Percentiles rank a stretch among this genome's conserved stretches.
phyloP scores from a whole-genome alignment of 2,329 filamentous ascomycete genomes.

The Aspergillus sergii region DNA sequence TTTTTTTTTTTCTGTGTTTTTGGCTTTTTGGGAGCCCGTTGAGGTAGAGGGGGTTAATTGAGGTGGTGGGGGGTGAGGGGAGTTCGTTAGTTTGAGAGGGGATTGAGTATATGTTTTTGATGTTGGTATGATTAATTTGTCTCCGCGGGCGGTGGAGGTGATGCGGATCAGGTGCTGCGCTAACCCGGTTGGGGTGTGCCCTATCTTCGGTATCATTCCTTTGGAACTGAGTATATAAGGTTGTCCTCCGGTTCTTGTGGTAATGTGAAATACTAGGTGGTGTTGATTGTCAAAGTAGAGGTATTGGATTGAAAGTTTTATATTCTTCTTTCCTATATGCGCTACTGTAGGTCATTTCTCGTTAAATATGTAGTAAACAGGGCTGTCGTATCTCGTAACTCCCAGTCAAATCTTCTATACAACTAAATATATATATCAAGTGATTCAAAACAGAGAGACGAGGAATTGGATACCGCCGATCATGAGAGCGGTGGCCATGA shows the following conservation, averaged over 20 bases:
- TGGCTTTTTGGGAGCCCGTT: background rate
- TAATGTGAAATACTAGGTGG: no score
- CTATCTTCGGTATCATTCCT: background rate
- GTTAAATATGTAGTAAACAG: conserved; percentile 1
- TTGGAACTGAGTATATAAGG: no score
- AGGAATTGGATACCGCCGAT: conserved; percentile 28
- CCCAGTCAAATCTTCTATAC: conserved; percentile 2
- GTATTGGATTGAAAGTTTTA: background rate
- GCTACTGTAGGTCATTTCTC: conserved; percentile 1
- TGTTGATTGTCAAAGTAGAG: background rate
- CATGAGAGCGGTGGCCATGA: conserved; percentile 26
- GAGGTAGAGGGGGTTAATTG: conserved; percentile 4
- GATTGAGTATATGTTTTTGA: background rate
- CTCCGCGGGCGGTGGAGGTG: background rate
- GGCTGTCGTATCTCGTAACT: background rate
- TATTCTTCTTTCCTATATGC: background rate
- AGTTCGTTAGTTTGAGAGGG: background rate
- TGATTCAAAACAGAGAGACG: conserved; percentile 25
- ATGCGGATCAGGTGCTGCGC: conserved; percentile 6
- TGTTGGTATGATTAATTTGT: background rate
- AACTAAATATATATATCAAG: conserved; percentile 16
- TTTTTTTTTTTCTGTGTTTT: conserved; percentile 34
- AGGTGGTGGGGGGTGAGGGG: background rate
- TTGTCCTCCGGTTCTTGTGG: no score
- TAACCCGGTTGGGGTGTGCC: conserved; percentile 8